phyloP scores from a whole-genome alignment of 129 eudicot species.

The Sambucus nigra region DNA sequence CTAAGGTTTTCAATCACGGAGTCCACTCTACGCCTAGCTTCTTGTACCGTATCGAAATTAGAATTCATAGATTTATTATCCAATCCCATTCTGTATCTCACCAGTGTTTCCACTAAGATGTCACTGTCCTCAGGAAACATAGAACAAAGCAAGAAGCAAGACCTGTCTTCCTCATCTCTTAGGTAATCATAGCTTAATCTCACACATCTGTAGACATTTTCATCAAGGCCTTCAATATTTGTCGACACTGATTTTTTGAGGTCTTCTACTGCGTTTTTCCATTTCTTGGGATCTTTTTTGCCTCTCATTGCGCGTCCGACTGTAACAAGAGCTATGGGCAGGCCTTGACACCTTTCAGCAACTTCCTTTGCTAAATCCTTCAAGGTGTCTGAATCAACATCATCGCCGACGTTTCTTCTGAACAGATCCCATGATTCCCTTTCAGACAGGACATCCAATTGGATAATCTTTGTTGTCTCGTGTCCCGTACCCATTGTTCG shows the following conservation, averaged over 20 bases:
- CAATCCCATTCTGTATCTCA: slow-evolving; percentile 5
- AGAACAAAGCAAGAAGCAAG: background rate
- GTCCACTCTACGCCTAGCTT: background rate
- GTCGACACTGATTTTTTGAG: background rate
- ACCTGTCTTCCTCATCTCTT: background rate
- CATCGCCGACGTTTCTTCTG: background rate
- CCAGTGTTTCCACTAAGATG: slow-evolving; percentile 1
- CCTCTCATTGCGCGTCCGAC: background rate
- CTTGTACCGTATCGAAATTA: slow-evolving; percentile 5
- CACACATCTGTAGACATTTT: slow-evolving; percentile 3
- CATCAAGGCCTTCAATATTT: background rate
- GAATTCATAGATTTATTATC: background rate
- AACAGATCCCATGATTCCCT: background rate
- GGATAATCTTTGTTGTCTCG: background rate
- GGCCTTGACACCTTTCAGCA: slow-evolving; percentile 6
- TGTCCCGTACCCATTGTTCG: background rate
- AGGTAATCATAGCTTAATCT: slow-evolving; percentile 7
- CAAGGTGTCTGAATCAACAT: background rate
- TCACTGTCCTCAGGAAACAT: slow-evolving; percentile 8
- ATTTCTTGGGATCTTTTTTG: background rate
- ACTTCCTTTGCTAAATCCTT: background rate
- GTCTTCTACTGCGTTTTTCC: background rate
- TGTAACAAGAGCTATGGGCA: slow-evolving; percentile 14
- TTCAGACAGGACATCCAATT: background rate
- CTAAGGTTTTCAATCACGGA: background rate